Percentiles rank a stretch among this genome's conserved stretches.
Evolutionary conservation across 768 basidiomycete species (phyloP).

Genomic region (Gyrodon lividus): DNA sequence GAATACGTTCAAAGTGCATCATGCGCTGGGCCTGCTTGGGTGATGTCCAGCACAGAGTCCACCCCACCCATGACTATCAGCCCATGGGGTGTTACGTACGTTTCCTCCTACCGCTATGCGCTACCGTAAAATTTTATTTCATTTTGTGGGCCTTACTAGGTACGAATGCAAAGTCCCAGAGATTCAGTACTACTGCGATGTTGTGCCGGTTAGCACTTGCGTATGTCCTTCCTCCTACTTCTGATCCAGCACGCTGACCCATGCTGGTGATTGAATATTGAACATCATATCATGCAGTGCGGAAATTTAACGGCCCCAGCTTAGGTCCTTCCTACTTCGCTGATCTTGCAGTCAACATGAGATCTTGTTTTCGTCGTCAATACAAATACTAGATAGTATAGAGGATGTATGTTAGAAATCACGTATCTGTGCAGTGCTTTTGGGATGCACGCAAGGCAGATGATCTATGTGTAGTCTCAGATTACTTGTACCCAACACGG

Average conservation of each 20-base stretch:
- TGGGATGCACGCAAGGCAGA: too few relatives aligned
- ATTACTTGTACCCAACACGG: too few relatives aligned
- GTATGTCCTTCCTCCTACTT: constrained; percentile 5
- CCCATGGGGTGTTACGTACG: constrained; percentile 12
- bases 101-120: not conserved
- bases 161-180: constrained; percentile 16
- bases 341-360: too few relatives aligned
- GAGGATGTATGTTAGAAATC: too few relatives aligned
- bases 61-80: constrained; percentile 13
- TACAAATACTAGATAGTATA: not conserved
- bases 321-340: not conserved
- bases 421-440: too few relatives aligned
- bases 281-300: constrained; percentile 15
- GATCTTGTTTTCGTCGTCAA: not conserved
- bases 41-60: constrained; percentile 15
- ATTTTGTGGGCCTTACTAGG: constrained; percentile 1
- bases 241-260: not conserved
- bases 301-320: constrained; percentile 2
- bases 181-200: constrained; percentile 9
- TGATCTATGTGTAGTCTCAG: too few relatives aligned
- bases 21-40: constrained; percentile 19
- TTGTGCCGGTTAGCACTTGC: constrained; percentile 12
- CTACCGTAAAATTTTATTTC: not conserved
- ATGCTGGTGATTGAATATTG: not conserved
- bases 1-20: constrained; percentile 9